phyloP scores from a whole-genome alignment of 148 eudicot genomes.

The Fagopyrum tataricum region DNA sequence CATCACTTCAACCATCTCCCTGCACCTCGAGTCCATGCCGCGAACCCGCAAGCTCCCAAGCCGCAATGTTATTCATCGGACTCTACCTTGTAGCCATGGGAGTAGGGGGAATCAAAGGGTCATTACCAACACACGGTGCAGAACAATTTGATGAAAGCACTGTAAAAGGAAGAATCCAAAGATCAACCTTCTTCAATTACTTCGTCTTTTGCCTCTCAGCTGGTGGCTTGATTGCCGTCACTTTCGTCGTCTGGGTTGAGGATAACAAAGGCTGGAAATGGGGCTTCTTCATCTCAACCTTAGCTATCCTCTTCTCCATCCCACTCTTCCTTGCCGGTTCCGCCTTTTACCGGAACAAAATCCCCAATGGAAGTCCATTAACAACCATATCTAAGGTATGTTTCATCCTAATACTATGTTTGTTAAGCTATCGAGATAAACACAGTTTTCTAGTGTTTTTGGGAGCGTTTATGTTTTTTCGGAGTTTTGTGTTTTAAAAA shows the following conservation, averaged over 20 bases:
- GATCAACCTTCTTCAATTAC: conserved; percentile 90
- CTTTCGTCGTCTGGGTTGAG: conserved; percentile 89
- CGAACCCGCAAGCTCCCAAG: conserved; percentile 23
- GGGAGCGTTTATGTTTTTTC: too few relatives aligned
- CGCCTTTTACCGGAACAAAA: conserved; percentile 49
- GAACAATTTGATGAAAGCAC: conserved; percentile 81
- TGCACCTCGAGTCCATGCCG: conserved; percentile 28
- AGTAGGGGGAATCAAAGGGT: conserved; percentile 88
- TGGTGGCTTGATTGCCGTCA: conserved; percentile 85
- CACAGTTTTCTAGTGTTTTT: too few relatives aligned
- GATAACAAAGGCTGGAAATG: conserved; percentile 96
- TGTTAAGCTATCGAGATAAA: too few relatives aligned
- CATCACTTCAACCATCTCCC: conserved; percentile 57
- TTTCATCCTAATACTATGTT: too few relatives aligned
- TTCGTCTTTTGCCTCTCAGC: conserved; percentile 71
- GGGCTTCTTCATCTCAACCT: conserved; percentile 76
- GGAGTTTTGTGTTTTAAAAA: too few relatives aligned
- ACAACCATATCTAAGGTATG: conserved; percentile 79
- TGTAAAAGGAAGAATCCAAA: conserved; percentile 57
- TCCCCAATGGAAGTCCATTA: conserved; percentile 84
- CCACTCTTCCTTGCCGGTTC: conserved; percentile 73
- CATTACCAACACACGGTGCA: conserved; percentile 81
- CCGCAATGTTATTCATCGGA: conserved; percentile 70
- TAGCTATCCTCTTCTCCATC: conserved; percentile 56
- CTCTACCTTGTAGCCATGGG: conserved; percentile 73